phyloP scores from a whole-genome alignment of 495 filamentous ascomycete genomes.

The Penicillium waksmanii region DNA sequence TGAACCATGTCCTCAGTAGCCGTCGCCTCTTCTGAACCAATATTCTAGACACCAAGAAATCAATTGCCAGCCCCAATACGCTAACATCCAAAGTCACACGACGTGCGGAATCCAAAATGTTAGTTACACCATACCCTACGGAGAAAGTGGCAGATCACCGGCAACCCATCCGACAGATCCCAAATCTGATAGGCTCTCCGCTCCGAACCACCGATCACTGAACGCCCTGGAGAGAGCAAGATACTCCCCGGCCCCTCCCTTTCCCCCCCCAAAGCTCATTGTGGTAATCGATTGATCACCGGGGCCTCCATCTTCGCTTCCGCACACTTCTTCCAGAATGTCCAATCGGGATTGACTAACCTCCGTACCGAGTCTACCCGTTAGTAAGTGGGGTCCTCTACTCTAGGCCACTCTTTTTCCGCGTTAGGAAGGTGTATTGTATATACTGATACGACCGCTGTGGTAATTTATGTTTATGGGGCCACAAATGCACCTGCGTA shows the following conservation, averaged over 20 bases:
- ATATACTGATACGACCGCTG: background rate
- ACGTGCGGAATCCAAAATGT: background rate
- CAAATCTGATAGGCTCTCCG: constrained; percentile 21
- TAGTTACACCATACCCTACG: background rate
- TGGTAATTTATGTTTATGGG: background rate
- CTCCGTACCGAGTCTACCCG: background rate
- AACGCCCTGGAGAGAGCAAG: constrained; percentile 16
- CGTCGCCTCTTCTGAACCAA: background rate
- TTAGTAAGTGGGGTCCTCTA: background rate
- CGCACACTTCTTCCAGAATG: background rate
- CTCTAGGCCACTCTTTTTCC: background rate
- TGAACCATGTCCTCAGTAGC: background rate
- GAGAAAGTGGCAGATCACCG: constrained; percentile 4
- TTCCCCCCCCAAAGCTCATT: background rate
- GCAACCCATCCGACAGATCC: background rate
- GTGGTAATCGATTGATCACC: background rate
- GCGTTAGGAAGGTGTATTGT: background rate
- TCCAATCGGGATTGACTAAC: background rate
- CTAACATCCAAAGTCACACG: background rate
- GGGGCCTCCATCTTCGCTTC: background rate
- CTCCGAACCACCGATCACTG: constrained; percentile 25
- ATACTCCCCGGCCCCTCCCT: no score
- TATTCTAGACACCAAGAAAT: background rate
- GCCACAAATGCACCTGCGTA: no score
- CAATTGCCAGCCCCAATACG: background rate